Evolutionary conservation across 2,329 filamentous ascomycete genomes (phyloP), one percentile per base, ranked within the genome.

Genomic region (Grosmannia clavigera): DNA sequence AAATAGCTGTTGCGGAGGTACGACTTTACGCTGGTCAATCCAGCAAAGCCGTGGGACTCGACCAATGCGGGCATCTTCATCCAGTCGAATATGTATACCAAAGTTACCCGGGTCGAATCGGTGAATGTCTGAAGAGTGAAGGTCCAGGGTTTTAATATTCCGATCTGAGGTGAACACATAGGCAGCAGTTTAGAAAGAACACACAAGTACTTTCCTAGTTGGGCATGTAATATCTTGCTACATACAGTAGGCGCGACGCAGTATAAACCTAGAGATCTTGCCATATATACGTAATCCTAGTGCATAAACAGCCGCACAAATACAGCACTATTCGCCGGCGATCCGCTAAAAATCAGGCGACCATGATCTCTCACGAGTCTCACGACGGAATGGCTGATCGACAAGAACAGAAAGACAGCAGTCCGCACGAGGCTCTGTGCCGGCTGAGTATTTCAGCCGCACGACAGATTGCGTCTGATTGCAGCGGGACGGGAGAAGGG

Each of bases 1-100:
- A 9, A 54, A 43, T 57, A 63, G 64, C 57, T 66, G 14, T 55
- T 66, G 52, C 62, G 66, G 7, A 62, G 67, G 48, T 68, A 66
- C 59, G 67, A 68, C 58, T 65, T 68, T 29, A 61, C 63, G 5
- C 63, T 68, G 12, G 64, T 66, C 57, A 64, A 68, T 50, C 63
- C 66, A 7, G 53, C 61, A 11, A 58, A 63, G 46, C 67, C 67
- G 31, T 66, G 65, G 67, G 61, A 63, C 31, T 67, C 67, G 25
- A 62, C 63, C 58, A 66, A 61, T 31, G 67, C 67, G n/a, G 67
- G 67, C 50, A 68, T 68, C 58, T 68, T 68, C 54, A 65, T 68
- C 61, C 67, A 68, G 63, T 67, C 66, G 29, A 64, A 64, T n/a
- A 63, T 68, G 19, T 63, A 61, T 25, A 66, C 66, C 53, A 69